These are phyloP conservation scores for Artemisia argyi DNA, from an alignment of 129 eudicot genomes.

Conservation along the genomic window DNA sequence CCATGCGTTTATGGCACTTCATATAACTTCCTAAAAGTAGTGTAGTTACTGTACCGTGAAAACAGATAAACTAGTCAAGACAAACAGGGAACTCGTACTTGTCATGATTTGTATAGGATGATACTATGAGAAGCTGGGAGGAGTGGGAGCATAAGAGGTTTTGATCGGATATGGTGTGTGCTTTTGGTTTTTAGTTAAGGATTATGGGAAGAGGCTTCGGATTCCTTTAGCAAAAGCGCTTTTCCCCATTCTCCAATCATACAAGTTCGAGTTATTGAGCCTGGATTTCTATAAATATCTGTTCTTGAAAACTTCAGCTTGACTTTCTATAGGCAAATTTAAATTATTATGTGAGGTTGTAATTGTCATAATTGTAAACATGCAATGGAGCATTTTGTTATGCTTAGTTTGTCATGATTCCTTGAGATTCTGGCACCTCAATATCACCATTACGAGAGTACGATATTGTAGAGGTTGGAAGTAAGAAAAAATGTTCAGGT, in stretches of 20 bases:
- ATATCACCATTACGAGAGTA: background rate
- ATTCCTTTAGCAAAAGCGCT: background rate
- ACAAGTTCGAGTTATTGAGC: background rate
- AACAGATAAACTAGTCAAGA: background rate
- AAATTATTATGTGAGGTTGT: background rate
- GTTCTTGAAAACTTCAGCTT: background rate
- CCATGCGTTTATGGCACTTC: background rate
- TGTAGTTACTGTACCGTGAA: background rate
- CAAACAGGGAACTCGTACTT: background rate
- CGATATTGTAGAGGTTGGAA: background rate
- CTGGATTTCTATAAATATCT: background rate
- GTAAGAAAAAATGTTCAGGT: background rate
- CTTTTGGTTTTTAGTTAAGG: background rate
- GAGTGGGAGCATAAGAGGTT: background rate
- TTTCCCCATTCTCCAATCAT: background rate
- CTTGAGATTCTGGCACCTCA: background rate
- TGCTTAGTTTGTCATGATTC: background rate
- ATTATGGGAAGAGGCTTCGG: background rate
- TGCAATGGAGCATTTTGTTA: background rate
- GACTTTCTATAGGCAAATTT: background rate
- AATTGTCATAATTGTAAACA: background rate
- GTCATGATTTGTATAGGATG: background rate
- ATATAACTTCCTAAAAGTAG: background rate
- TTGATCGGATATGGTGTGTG: background rate
- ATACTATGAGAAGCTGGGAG: background rate